Base-by-base conservation (phyloP, 164 flowering plant genomes). In the Platanus orientalis region DNA sequence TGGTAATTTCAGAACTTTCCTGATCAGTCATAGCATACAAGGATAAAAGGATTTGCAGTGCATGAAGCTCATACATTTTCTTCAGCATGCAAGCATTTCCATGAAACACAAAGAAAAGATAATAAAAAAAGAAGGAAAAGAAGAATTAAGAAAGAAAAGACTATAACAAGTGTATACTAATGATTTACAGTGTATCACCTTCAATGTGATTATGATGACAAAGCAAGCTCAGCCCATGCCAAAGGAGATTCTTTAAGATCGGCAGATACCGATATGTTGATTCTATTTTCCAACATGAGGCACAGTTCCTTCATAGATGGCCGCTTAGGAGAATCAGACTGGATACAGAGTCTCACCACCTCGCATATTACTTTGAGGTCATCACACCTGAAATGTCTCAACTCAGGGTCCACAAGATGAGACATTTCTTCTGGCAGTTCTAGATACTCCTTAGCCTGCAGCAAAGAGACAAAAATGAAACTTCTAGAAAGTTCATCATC, bases 161-260 rank as follows among this genome's bases (percentile, higher is more conserved):
- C 65, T 54, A 71, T 60, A 61, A 67, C 68, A 76, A 44, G 17
- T 34, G 55, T 73, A 59, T 70, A 50, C 36, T 30, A 55, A 54
- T 52, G 63, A 69, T 77, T 68, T 80, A 80, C 86, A 75, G 61
- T 71, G 64, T 73, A 79, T 80, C 71, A 71, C 74, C 57, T 52
- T 77, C 51, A 36, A 55, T 67, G 63, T 54, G 12, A 57, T 73
- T 64, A 88, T 0, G 95, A 81, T 16, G 90, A 80, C 52, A 93
- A 80, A 4, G 92, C 96, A 44, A 93, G 84, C 74, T 93, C 97
- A 16, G 95, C 98, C 97, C 98, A 93, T 9, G 98, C 98, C 77
- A 93, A 71, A 55, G 96, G 83, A 61, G 97, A 88, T 34, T 87
- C 78, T 69, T 76, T 81, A 16, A 93, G 81, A 59, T 87, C 88